Percentiles rank a stretch among this genome's conserved stretches.
phyloP scores from a whole-genome alignment of 305 asterid species.

The Coffea humblotiana region DNA sequence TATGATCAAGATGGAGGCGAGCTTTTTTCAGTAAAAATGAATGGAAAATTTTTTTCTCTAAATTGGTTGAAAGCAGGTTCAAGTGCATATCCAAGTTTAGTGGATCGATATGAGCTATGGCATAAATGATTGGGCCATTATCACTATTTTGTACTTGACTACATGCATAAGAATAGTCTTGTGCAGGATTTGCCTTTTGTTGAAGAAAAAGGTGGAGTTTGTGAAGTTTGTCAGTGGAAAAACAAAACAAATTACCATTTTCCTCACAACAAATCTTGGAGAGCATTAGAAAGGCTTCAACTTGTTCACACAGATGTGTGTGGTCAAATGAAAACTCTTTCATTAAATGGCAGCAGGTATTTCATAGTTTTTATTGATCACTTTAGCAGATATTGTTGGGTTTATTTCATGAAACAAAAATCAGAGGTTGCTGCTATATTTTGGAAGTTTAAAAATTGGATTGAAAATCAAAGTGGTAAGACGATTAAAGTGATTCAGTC shows the following conservation, averaged over 20 bases:
- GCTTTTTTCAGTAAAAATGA: constrained; percentile 7
- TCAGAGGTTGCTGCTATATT: not conserved
- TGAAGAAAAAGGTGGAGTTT: not conserved
- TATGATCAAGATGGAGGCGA: not conserved
- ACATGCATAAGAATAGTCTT: too few species aligned
- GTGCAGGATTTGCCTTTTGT: not conserved
- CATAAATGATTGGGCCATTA: not conserved
- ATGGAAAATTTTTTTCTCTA: not conserved
- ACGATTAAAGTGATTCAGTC: not conserved
- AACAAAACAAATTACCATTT: not conserved
- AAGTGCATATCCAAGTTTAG: not conserved
- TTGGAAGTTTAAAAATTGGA: not conserved
- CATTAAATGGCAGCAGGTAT: not conserved
- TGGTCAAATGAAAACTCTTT: not conserved
- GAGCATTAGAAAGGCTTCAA: not conserved
- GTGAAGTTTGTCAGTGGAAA: not conserved
- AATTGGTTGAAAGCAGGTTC: not conserved
- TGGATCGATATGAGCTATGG: not conserved
- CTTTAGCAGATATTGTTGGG: not conserved
- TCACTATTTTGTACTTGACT: too few species aligned
- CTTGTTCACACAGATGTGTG: not conserved
- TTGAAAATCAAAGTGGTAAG: not conserved
- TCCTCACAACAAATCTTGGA: not conserved
- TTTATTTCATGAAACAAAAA: not conserved
- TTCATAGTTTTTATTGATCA: not conserved